Conservation (phyloP, 257 asterid species). For the Penstemon barbatus region DNA sequence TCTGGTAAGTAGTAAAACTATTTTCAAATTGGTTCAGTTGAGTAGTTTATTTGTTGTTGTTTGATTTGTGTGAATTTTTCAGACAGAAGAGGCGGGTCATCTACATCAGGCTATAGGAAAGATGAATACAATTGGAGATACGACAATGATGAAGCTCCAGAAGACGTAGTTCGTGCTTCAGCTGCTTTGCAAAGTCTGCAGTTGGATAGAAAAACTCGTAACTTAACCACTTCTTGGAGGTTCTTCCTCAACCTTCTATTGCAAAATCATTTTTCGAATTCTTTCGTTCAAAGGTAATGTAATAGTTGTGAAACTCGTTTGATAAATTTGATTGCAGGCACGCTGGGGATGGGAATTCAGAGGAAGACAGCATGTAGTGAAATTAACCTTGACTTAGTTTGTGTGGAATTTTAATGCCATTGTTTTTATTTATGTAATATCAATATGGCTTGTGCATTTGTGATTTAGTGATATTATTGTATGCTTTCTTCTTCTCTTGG, state of each 20-base stretch:
- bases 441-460: slow-evolving; percentile 34
- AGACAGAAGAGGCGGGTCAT: slow-evolving; percentile 91
- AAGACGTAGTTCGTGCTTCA: slow-evolving; percentile 75
- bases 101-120: slow-evolving; percentile 83
- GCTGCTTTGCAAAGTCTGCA: slow-evolving; percentile 95
- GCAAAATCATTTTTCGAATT: too few relatives aligned
- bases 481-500: slow-evolving; percentile 19
- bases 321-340: slow-evolving; percentile 10
- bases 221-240: slow-evolving; percentile 87
- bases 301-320: too few relatives aligned
- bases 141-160: slow-evolving; percentile 70
- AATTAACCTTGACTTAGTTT: slow-evolving; percentile 3
- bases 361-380: slow-evolving; percentile 19
- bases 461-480: slow-evolving; percentile 23
- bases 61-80: slow-evolving; percentile 29
- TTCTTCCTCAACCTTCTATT: slow-evolving; percentile 34
- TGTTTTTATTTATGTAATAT: slow-evolving; percentile 35
- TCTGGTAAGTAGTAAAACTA: slow-evolving; percentile 58
- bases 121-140: slow-evolving; percentile 90
- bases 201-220: slow-evolving; percentile 90
- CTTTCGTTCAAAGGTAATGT: neutral
- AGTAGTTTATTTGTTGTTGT: neutral
- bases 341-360: slow-evolving; percentile 11
- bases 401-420: slow-evolving; percentile 20
- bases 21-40: slow-evolving; percentile 16